These are phyloP conservation scores for Santalum album DNA, from an alignment of 164 flowering plant species.

Conservation along the genomic window DNA sequence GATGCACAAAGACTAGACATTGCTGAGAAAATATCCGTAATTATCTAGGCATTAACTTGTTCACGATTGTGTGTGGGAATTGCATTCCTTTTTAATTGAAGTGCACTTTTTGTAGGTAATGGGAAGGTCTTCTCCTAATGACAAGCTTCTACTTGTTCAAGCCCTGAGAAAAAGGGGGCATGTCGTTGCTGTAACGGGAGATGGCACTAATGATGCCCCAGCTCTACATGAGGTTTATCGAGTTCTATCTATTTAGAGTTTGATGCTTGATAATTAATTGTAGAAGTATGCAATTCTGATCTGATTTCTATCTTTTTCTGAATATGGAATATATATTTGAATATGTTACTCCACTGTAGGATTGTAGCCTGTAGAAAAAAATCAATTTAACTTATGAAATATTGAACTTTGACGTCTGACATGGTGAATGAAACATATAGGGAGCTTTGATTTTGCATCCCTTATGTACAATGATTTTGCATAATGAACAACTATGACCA, in stretches of 20 bases:
- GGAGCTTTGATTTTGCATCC: too few species aligned
- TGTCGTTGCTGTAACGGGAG: constrained; percentile 98
- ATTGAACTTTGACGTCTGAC: too few species aligned
- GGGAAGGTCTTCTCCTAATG: constrained; percentile 98
- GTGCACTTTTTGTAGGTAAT: constrained; percentile 54
- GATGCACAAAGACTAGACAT: constrained; percentile 40
- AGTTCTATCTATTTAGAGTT: neutral
- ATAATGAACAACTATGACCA: too few species aligned
- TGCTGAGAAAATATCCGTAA: constrained; percentile 71
- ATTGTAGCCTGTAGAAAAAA: too few species aligned
- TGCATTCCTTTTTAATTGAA: neutral
- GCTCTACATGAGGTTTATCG: constrained; percentile 79
- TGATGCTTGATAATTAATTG: too few species aligned
- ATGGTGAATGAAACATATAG: too few species aligned
- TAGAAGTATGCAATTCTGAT: too few species aligned
- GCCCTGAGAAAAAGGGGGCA: constrained; percentile 61
- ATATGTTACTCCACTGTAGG: too few species aligned
- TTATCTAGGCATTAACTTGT: constrained; percentile 3
- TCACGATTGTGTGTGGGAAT: neutral
- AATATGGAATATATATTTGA: too few species aligned
- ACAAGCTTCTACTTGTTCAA: constrained; percentile 89
- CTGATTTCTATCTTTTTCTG: too few species aligned
- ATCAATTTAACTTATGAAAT: too few species aligned
- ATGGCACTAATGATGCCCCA: constrained; percentile 99
- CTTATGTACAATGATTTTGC: too few species aligned